Evolutionary conservation across 805 yeast genomes (phyloP), one percentile per base, ranked within the genome.

Genomic region (Yarrowia bubula): DNA sequence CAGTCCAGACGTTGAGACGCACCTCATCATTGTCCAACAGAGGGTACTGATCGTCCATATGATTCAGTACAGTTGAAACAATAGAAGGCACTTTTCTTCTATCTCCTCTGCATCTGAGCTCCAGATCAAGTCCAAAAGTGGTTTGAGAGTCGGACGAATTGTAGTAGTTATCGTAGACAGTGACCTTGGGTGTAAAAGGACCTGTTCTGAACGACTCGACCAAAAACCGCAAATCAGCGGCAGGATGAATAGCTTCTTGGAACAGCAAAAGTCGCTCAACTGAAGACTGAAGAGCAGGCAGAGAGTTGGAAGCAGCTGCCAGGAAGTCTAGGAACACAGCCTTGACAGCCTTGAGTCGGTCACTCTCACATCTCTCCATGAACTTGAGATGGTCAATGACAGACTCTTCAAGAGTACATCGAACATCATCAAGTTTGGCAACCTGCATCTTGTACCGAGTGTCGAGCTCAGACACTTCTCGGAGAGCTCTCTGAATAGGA

Each of bases 331-430:
- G 79, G 10, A 88, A 82, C 1, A 86, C 92, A 67, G 88, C 87
- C 74, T 90, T 89, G 67, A 90, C 77, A 0, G 95, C 95, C 68
- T 82, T 81, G 66, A 89, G 78, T 68, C 97, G 81, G 75, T 90
- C 96, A 39, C 83, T 74, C 75, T 90, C 96, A 76, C 95, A 90
- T 70, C 86, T 83, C 73, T 90, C 93, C 89, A 90, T 85, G 73
- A 87, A 89, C 22, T 86, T 76, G 60, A 87, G 77, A 71, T 89
- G 92, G 69, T 87, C 92, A 73, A 87, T 82, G 65, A 88, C 79
- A 8, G 70, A 63, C 71, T 88, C 93, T 74, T 91, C 96, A 53
- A 89, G 79, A 53, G 84, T 85, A 74, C 95, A 88, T 66, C 96
- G 80, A 13, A 83, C 74, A 48, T 80, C 78, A 71, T 90, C 97